phyloP scores from a whole-genome alignment of 257 asterid species.

The Euphrasia confusa region DNA sequence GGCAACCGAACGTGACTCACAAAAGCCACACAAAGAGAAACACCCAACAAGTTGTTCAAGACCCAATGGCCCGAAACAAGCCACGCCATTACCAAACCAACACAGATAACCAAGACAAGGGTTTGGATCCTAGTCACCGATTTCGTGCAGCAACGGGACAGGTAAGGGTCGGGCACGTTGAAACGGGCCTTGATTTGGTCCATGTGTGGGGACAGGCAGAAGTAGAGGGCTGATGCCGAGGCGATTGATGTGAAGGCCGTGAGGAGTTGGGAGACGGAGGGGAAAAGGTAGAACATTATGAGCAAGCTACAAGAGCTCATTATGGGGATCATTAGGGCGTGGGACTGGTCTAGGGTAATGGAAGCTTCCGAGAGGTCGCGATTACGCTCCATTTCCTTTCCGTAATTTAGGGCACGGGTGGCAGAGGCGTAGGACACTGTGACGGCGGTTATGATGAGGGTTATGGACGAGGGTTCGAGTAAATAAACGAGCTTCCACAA shows the following conservation, averaged over 20 bases:
- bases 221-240: slow-evolving; percentile 80
- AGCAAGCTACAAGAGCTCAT: slow-evolving; percentile 97
- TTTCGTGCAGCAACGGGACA: slow-evolving; percentile 82
- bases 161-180: slow-evolving; percentile 67
- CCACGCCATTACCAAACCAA: slow-evolving; percentile 60
- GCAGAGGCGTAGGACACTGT: slow-evolving; percentile 84
- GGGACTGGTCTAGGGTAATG: slow-evolving; percentile 85
- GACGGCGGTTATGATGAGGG: slow-evolving; percentile 75
- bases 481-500: slow-evolving; percentile 60
- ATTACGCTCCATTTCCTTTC: slow-evolving; percentile 91
- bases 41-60: slow-evolving; percentile 80
- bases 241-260: slow-evolving; percentile 88
- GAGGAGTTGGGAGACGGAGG: slow-evolving; percentile 87
- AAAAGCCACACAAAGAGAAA: slow-evolving; percentile 92
- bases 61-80: slow-evolving; percentile 91
- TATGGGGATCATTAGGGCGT: slow-evolving; percentile 90
- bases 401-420: slow-evolving; percentile 72
- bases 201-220: slow-evolving; percentile 68
- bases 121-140: slow-evolving; percentile 67
- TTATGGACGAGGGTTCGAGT: slow-evolving; percentile 69
- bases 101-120: slow-evolving; percentile 45
- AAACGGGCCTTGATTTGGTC: slow-evolving; percentile 56
- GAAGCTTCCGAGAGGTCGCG: slow-evolving; percentile 85
- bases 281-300: slow-evolving; percentile 89
- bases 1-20: slow-evolving; percentile 98